Percentiles rank a stretch among this genome's conserved stretches.
Conservation (phyloP, 106 monocot genomes). For the Gastrodia elata region DNA sequence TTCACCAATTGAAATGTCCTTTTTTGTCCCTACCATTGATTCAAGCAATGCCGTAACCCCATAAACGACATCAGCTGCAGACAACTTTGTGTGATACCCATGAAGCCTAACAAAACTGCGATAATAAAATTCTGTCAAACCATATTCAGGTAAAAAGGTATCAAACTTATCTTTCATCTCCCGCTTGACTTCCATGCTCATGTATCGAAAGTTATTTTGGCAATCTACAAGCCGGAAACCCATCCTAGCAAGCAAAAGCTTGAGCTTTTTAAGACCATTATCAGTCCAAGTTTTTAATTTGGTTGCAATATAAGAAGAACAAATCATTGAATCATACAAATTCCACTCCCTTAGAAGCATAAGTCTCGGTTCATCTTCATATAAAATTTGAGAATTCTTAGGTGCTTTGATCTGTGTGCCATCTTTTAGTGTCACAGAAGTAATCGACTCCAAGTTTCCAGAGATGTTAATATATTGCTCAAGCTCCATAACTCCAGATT, state of each 20-base stretch:
- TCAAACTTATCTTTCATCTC: slow-evolving; percentile 79
- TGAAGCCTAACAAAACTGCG: slow-evolving; percentile 69
- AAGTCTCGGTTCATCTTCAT: slow-evolving; percentile 83
- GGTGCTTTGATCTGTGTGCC: slow-evolving; percentile 81
- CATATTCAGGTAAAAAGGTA: slow-evolving; percentile 78
- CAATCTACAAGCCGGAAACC: slow-evolving; percentile 82
- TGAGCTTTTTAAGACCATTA: slow-evolving; percentile 86
- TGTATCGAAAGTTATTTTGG: slow-evolving; percentile 92
- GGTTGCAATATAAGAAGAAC: slow-evolving; percentile 87
- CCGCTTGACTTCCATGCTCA: slow-evolving; percentile 88
- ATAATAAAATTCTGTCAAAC: slow-evolving; percentile 78
- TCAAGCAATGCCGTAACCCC: slow-evolving; percentile 86
- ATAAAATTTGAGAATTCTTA: slow-evolving; percentile 65
- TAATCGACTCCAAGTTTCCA: slow-evolving; percentile 49
- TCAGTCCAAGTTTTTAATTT: slow-evolving; percentile 96
- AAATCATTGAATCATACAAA: slow-evolving; percentile 87
- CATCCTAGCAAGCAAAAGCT: slow-evolving; percentile 82
- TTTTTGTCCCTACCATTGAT: slow-evolving; percentile 26
- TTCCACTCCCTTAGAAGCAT: slow-evolving; percentile 93
- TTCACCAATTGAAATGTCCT: slow-evolving; percentile 39
- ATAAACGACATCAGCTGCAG: slow-evolving; percentile 94
- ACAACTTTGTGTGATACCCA: slow-evolving; percentile 74
- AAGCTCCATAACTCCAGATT: slow-evolving; percentile 68
- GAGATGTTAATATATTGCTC: slow-evolving; percentile 83
- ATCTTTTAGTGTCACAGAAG: slow-evolving; percentile 72